Percentiles rank a stretch among this genome's conserved stretches.
These are phyloP conservation scores for Phytophthora sp. DNA, from an alignment of 352 stramenopile genomes.

Conservation along the genomic window DNA sequence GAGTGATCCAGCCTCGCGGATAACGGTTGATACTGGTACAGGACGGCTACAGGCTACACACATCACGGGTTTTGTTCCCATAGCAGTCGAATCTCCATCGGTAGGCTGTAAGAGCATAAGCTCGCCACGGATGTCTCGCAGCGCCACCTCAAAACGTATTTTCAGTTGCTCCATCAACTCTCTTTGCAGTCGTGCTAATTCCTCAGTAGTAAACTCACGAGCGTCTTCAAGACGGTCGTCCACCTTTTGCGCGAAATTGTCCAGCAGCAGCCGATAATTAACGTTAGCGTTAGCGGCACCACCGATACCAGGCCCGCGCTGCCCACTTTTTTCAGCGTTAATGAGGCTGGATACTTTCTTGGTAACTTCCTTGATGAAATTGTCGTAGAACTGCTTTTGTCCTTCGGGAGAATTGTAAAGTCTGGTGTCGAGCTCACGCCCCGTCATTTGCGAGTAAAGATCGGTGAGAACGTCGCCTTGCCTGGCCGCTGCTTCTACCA, in stretches of 20 bases:
- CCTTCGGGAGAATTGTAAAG: slow-evolving; percentile 49
- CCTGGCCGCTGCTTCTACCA: slow-evolving; percentile 27
- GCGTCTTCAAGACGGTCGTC: slow-evolving; percentile 71
- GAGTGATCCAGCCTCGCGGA: slow-evolving; percentile 61
- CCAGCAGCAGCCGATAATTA: slow-evolving; percentile 72
- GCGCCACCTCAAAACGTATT: slow-evolving; percentile 51
- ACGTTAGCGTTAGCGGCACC: slow-evolving; percentile 49
- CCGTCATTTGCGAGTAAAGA: slow-evolving; percentile 67
- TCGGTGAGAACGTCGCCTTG: slow-evolving; percentile 59
- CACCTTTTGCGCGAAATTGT: slow-evolving; percentile 80
- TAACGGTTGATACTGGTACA: slow-evolving; percentile 60
- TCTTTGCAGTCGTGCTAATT: slow-evolving; percentile 63
- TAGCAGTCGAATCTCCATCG: slow-evolving; percentile 73
- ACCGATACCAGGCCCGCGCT: slow-evolving; percentile 31
- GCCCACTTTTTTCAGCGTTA: slow-evolving; percentile 46
- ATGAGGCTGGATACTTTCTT: slow-evolving; percentile 77
- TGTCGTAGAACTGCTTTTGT: slow-evolving; percentile 74
- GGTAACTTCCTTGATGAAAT: slow-evolving; percentile 74
- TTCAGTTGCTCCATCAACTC: slow-evolving; percentile 76
- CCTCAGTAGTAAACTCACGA: slow-evolving; percentile 63
- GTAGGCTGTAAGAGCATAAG: slow-evolving; percentile 56
- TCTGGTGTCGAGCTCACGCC: slow-evolving; percentile 52
- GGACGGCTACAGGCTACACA: slow-evolving; percentile 83
- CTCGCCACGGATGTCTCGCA: slow-evolving; percentile 71
- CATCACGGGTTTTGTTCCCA: slow-evolving; percentile 84